A percentile compares a stretch with the other conserved stretches of the same genome.
Evolutionary conservation across 2,329 filamentous ascomycete genomes (phyloP).

Genomic region (Botryotinia narcissicola): DNA sequence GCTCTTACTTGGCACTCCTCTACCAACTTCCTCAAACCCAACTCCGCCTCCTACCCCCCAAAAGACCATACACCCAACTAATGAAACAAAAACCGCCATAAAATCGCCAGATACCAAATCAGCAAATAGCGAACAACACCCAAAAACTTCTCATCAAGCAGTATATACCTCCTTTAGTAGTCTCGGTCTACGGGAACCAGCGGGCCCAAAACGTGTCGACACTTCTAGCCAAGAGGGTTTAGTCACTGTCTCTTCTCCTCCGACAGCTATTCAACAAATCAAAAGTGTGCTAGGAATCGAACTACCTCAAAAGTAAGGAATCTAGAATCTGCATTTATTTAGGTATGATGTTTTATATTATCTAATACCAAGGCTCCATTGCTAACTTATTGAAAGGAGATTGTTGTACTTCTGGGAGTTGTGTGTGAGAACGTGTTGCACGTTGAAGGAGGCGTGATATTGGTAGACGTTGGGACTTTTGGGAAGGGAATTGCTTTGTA

Average conservation of each 20-base stretch:
- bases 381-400: background rate
- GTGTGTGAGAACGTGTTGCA: background rate
- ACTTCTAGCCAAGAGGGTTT: background rate
- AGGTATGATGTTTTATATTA: background rate
- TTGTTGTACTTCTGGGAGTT: background rate
- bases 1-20: background rate
- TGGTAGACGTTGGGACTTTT: background rate
- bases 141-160: background rate
- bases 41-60: too few relatives aligned
- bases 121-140: background rate
- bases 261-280: background rate
- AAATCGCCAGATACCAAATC: background rate
- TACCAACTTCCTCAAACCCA: background rate
- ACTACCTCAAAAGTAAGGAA: background rate
- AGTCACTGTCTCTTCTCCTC: background rate
- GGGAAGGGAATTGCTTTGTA: background rate
- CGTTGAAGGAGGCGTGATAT: background rate
- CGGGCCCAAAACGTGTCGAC: background rate
- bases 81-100: background rate
- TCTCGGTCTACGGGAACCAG: background rate
- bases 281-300: background rate
- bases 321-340: background rate
- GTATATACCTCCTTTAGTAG: conserved; percentile 6
- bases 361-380: background rate
- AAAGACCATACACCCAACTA: background rate